Conservation (phyloP, 2,329 filamentous ascomycete species). For the Aplosporella prunicola region DNA sequence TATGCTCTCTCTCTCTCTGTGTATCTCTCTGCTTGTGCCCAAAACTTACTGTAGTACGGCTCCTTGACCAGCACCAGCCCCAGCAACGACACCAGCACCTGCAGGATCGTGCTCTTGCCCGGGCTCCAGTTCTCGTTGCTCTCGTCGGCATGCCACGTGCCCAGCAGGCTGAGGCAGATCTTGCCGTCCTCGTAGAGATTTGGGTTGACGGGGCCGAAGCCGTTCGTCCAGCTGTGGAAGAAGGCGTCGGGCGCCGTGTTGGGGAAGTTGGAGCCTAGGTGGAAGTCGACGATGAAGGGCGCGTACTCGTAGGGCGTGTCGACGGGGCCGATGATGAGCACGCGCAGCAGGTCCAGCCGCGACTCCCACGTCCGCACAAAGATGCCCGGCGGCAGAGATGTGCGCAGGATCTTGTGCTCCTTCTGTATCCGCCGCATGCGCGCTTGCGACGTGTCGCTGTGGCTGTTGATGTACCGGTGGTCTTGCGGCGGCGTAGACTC, state of each 20-base stretch:
- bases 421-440: constrained; percentile 44
- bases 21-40: neutral
- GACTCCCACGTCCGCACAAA: constrained; percentile 52
- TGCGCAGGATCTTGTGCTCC: constrained; percentile 49
- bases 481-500: constrained; percentile 24
- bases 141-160: constrained; percentile 49
- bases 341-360: constrained; percentile 48
- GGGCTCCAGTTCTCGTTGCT: constrained; percentile 46
- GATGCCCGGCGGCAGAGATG: constrained; percentile 46
- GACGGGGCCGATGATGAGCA: constrained; percentile 48
- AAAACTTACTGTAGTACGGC: constrained; percentile 48
- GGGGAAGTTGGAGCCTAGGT: constrained; percentile 43
- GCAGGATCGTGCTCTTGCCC: constrained; percentile 45
- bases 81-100: constrained; percentile 48
- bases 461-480: constrained; percentile 27
- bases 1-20: too few species aligned
- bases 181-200: constrained; percentile 55
- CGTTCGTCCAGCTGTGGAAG: constrained; percentile 51
- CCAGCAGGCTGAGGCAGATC: constrained; percentile 50
- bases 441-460: constrained; percentile 25
- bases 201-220: constrained; percentile 47
- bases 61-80: constrained; percentile 49
- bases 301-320: constrained; percentile 53
- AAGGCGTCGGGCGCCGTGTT: constrained; percentile 43
- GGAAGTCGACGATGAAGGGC: constrained; percentile 52